Base-by-base conservation (phyloP, 177 flowering plant species). In the Vitis hybrid region DNA sequence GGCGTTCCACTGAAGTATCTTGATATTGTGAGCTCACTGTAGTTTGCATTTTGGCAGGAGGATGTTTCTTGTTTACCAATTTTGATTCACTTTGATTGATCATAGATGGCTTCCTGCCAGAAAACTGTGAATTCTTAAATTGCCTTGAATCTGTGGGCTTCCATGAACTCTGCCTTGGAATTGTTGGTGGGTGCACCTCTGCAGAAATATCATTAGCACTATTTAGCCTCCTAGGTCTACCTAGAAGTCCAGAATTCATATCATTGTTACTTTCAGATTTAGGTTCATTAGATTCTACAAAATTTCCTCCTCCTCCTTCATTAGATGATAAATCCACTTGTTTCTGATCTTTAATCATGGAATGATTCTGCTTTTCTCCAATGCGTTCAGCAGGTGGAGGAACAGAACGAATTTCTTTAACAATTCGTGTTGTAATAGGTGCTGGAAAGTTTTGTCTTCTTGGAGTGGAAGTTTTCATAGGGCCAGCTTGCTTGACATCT, bases 1-100 rank as follows among this genome's bases (percentile, higher is more conserved):
- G 97, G 29, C 99, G 97, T 72, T 95, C 99, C 2, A 95, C 93
- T 45, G 99, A 90, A 66, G 97, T 85, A 78, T 95, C 99, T 66
- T 84, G 92, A 72, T 87, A 90, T 55, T 75, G 79, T 51, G 76
- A 57, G 75, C 66, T 80, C 29, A 51, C 69, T 7, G 67, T 39
- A 71, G 61, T 50, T 72, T 82, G 88, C 85, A 89, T 91, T 85
- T 88, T 95, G 11, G 81, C 67, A 21, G 90, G 84, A 70, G 74
- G 88, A 76, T 67, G 78, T 68, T 88, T 95, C 75, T 88, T 95
- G 69, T 66, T 87, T 26, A 77, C 88, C 13, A 73, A 31, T 70
- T 92, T 92, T 50, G 62, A 11, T 63, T 92, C 96, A 71, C 73
- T 81, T 76, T 87, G 96, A 80, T 75, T 71, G 39, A 56, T 66